Base-by-base conservation (phyloP, 2,329 filamentous ascomycete species). In the Diaporthe nobilis region DNA sequence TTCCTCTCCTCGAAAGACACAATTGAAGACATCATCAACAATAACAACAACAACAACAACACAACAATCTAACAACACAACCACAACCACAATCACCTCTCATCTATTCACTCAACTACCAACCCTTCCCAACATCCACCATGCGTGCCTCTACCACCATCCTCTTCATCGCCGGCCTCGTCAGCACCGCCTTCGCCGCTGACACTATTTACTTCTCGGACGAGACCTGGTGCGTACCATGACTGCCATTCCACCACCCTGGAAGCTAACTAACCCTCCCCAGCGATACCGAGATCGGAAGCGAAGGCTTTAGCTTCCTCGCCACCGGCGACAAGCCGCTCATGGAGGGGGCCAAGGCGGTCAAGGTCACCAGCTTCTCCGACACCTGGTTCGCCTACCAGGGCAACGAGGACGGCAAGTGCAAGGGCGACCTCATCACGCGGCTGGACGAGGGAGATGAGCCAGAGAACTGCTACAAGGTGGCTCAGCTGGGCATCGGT, bases 271-370 rank as follows among this genome's bases (percentile, higher is more conserved):
- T 9, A 20, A 37, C 20, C 5, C 3, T 20, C 10, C n/a, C 5
- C 67, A 77, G 74, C 67, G 10, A 31, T 12, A 72, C 71, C 53
- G 65, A 77, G 31, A 70, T 76, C 53, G 74, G 57, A 44, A 72
- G 71, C 34, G 63, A 70, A 15, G 74, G 74, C 51, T 77, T 68
- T 72, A 71, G 76, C 60, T 44, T 53, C 71, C 44, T 76, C 53
- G 47, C 42, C 31, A 58, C 34, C 25, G 76, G 76, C 25, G 76
- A 77, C 31, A 88, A 87, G 79, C 87, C 87, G 77, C 87, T 87
- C 81, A 87, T 86, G 80, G 82, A 57, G 0, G 53, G 28, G 13
- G 28, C 53, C 31, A 88, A 88, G 80, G 87, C 87, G 77, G 88
- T 87, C 81, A 87, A 86, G 81, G 82, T 85, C 53, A 85, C 87